These are phyloP conservation scores for Triticum monococcum DNA, from an alignment of 176 grass and related monocot species.

Conservation along the genomic window DNA sequence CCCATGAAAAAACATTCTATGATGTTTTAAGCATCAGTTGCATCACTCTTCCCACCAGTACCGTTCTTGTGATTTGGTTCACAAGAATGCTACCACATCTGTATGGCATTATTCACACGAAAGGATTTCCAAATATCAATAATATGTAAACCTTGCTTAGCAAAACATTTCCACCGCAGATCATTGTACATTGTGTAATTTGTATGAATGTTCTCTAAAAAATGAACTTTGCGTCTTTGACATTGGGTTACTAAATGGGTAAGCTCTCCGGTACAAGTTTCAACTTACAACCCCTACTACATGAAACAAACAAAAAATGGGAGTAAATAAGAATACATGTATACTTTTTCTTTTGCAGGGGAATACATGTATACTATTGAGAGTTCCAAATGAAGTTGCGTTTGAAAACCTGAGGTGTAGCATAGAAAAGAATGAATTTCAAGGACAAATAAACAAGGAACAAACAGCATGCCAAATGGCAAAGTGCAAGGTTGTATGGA, in stretches of 20 bases:
- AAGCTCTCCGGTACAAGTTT: not conserved
- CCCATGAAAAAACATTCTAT: not conserved
- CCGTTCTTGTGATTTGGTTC: not conserved
- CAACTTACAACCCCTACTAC: not conserved
- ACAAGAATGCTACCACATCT: not conserved
- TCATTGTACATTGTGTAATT: not conserved
- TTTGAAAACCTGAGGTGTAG: not conserved
- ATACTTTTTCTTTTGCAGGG: not conserved
- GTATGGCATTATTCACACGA: not conserved
- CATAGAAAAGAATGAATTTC: not conserved
- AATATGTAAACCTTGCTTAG: not conserved
- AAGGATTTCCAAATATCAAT: not conserved
- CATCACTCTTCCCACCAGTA: not conserved
- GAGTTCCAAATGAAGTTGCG: constrained; percentile 2
- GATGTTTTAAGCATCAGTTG: not conserved
- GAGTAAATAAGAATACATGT: not conserved
- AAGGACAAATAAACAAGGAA: not conserved
- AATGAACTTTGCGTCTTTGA: not conserved
- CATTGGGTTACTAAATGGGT: not conserved
- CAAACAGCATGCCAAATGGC: not conserved
- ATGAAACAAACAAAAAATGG: not conserved
- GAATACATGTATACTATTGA: not conserved
- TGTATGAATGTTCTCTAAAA: constrained; percentile 2
- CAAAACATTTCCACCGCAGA: not conserved
- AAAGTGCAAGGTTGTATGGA: not conserved